phyloP scores from a whole-genome alignment of 2,329 filamentous ascomycete species.

The Bipolaris bicolor region DNA sequence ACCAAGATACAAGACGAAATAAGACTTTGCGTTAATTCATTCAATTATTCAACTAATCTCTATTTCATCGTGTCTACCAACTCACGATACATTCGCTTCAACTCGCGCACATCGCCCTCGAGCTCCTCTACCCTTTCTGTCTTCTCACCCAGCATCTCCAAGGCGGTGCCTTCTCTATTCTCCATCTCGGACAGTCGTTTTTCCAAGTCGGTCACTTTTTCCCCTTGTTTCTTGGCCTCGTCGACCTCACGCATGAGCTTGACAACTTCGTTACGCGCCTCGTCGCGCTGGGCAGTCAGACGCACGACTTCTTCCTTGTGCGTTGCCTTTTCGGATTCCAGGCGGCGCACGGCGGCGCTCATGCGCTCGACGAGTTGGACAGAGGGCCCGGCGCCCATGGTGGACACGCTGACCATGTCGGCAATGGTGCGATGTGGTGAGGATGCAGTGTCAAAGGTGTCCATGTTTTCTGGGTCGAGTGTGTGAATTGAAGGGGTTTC shows the following conservation, averaged over 20 bases:
- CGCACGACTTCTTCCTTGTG: slow-evolving; percentile 84
- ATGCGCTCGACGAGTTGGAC: slow-evolving; percentile 96
- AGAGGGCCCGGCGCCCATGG: slow-evolving; percentile 85
- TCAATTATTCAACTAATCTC: no score
- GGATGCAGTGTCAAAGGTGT: slow-evolving; percentile 61
- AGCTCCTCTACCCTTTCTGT: slow-evolving; percentile 94
- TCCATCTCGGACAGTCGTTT: slow-evolving; percentile 71
- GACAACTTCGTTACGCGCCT: slow-evolving; percentile 91
- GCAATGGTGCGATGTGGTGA: slow-evolving; percentile 69
- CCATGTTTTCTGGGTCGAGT: slow-evolving; percentile 48
- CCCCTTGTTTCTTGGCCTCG: slow-evolving; percentile 65
- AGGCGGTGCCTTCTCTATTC: slow-evolving; percentile 82
- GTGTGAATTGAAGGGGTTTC: slow-evolving; percentile 57
- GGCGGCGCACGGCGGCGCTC: slow-evolving; percentile 86
- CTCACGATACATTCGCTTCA: slow-evolving; percentile 96
- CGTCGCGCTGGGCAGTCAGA: slow-evolving; percentile 84
- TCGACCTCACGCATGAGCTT: slow-evolving; percentile 86
- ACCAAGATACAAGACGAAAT: no score
- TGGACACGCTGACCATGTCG: slow-evolving; percentile 88
- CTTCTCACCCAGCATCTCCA: slow-evolving; percentile 96
- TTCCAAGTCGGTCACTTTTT: slow-evolving; percentile 69
- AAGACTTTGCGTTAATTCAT: no score
- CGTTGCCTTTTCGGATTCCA: slow-evolving; percentile 90
- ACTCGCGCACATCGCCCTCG: slow-evolving; percentile 82
- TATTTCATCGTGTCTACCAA: slow-evolving; percentile 51